These are phyloP conservation scores for Kodamaea leandrae DNA, from an alignment of 805 yeast genomes.

Conservation along the genomic window DNA sequence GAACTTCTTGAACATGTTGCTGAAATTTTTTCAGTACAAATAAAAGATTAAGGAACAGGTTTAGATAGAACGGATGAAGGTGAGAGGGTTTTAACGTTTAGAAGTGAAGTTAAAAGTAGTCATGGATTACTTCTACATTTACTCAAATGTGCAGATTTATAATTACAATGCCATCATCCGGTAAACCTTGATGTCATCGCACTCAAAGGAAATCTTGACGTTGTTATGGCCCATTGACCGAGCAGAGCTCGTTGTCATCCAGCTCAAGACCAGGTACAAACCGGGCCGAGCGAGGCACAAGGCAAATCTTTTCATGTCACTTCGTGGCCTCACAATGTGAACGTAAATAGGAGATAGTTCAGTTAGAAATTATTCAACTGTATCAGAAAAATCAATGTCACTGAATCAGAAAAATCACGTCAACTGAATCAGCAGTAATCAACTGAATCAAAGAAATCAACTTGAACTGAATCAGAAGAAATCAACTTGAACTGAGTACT, in stretches of 20 bases:
- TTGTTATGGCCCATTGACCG: slow-evolving; percentile 39
- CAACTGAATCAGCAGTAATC: no score
- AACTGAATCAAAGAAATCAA: no score
- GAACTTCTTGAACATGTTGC: slow-evolving; percentile 58
- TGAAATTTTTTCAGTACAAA: slow-evolving; percentile 1
- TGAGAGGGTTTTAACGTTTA: no score
- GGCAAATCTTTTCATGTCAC: slow-evolving; percentile 22
- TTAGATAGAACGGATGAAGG: no score
- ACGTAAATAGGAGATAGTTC: background rate
- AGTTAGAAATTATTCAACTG: no score
- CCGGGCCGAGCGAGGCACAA: slow-evolving; percentile 49
- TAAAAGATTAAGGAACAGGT: background rate
- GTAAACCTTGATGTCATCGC: slow-evolving; percentile 41
- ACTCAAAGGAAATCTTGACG: slow-evolving; percentile 43
- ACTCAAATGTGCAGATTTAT: slow-evolving; percentile 36
- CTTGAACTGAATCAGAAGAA: no score
- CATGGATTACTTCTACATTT: background rate
- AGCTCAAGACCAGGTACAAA: slow-evolving; percentile 42
- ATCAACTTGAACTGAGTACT: no score
- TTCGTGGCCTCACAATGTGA: slow-evolving; percentile 4
- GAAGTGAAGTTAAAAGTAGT: background rate
- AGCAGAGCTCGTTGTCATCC: slow-evolving; percentile 24
- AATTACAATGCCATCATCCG: slow-evolving; percentile 47
- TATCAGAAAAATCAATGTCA: no score
- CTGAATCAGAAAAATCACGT: no score